Conservation (phyloP, 495 filamentous ascomycete species). For the Talaromyces wortmannii region DNA sequence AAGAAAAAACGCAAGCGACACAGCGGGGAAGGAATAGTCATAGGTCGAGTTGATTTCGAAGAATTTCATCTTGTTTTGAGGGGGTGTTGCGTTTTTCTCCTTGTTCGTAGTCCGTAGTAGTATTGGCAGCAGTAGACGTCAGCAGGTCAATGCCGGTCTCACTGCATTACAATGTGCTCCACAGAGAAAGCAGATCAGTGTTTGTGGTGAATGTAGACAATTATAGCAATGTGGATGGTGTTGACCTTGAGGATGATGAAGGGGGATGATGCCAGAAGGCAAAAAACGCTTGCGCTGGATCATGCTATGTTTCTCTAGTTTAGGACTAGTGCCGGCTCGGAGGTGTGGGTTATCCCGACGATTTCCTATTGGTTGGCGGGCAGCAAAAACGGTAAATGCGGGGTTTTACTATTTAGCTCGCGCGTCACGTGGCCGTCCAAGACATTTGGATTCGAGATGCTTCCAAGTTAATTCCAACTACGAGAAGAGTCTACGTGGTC, state of each 20-base stretch:
- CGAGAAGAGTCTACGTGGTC: no score
- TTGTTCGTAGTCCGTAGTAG: neutral
- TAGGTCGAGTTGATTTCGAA: slow-evolving; percentile 86
- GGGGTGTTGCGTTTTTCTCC: neutral
- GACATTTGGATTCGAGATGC: no score
- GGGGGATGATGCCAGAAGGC: slow-evolving; percentile 4
- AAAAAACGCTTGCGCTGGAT: neutral
- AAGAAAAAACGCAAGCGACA: slow-evolving; percentile 97
- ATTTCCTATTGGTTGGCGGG: neutral
- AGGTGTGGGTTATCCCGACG: neutral
- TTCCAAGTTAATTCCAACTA: no score
- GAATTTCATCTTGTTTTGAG: slow-evolving; percentile 57
- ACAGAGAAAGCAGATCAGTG: neutral
- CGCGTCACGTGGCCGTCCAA: neutral
- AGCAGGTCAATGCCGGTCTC: neutral
- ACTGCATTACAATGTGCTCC: neutral
- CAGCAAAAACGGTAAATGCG: neutral
- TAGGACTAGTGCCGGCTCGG: neutral
- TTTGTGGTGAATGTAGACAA: no score
- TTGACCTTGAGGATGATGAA: neutral
- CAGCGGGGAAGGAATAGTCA: slow-evolving; percentile 83
- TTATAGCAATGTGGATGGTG: neutral
- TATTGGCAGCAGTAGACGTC: neutral
- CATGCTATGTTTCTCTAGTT: neutral
- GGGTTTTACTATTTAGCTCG: neutral